Percentiles rank a stretch among this genome's conserved stretches.
These are phyloP conservation scores for Saccharomyces hybrid DNA, from an alignment of 1,139 yeast species.

Conservation along the genomic window DNA sequence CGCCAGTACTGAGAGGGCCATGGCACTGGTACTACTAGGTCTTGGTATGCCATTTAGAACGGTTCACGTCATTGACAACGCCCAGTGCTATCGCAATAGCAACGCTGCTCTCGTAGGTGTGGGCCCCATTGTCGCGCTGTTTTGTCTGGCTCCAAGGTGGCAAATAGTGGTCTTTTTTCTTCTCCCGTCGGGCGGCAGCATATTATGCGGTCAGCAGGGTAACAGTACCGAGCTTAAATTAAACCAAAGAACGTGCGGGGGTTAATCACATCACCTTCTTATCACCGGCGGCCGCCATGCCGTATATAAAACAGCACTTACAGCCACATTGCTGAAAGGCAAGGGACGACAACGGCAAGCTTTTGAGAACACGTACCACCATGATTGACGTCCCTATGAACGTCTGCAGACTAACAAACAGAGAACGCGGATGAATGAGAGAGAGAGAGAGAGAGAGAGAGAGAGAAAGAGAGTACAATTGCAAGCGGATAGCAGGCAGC, in stretches of 20 bases:
- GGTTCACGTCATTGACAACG: background rate
- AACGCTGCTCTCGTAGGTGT: background rate
- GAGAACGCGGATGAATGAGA: too few relatives aligned
- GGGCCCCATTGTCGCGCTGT: too few relatives aligned
- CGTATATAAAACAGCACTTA: background rate
- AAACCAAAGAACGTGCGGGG: background rate
- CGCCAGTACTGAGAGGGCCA: background rate
- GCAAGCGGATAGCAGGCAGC: too few relatives aligned
- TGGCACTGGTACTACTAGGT: background rate
- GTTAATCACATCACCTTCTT: background rate
- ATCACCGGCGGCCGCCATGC: background rate
- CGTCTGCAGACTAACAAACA: background rate
- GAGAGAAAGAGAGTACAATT: too few relatives aligned
- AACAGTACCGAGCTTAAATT: background rate
- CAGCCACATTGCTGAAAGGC: background rate
- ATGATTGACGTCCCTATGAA: background rate
- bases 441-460: too few relatives aligned
- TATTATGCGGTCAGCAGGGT: background rate
- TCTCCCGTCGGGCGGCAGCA: background rate
- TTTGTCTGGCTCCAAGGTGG: background rate
- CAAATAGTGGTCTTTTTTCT: background rate
- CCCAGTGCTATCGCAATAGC: background rate
- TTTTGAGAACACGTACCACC: background rate
- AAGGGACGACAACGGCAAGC: background rate
- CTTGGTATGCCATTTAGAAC: background rate